Base-by-base conservation (phyloP, 2,329 filamentous ascomycete species). In the Diaporthe velutina region DNA sequence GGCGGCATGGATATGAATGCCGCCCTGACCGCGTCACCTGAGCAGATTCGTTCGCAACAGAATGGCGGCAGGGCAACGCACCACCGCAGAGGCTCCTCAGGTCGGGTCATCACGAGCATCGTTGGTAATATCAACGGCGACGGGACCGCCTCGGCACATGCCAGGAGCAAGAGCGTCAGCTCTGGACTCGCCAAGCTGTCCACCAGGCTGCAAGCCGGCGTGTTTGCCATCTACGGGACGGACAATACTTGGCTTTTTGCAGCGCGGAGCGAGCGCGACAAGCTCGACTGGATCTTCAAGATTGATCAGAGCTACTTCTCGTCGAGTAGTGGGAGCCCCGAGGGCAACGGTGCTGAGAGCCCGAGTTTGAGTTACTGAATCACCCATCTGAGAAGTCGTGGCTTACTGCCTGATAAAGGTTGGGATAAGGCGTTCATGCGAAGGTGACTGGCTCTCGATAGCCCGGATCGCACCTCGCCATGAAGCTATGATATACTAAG, bases 231-330 rank as follows among this genome's bases (percentile, higher is more conserved):
- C 68, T 99, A 98, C 81, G 96, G 95, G 55, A 94, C 93, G 75
- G 94, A 97, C 83, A 98, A 98, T 83, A 98, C 96, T 42, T 99
- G 96, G 90, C 88, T 99, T 54, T 98, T 99, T 83, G 95, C 95
- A 19, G 94, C 95, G 33, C 90, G 95, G 74, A 96, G 92, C 79
- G 96, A 98, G 85, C 90, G 93, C 66, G 96, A 98, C 83, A 98
- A 98, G 87, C 93, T 96, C 79, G 97, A 98, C 83, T 99, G 97
- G 97, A 98, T 99, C 79, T 90, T 97, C 83, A 93, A 94, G 80
- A 95, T 99, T 79, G 97, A 99, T 84, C 94, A 98, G 86, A 94
- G 93, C 70, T 91, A 89, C 78, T 83, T 89, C 79, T 86, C 88
- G 48, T 86, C 84, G 15, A 86, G 83, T 72, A 88, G 86, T 76